Evolutionary conservation across 441 rosid species (phyloP).

Genomic region (Pelargonium myrrhifolium): DNA sequence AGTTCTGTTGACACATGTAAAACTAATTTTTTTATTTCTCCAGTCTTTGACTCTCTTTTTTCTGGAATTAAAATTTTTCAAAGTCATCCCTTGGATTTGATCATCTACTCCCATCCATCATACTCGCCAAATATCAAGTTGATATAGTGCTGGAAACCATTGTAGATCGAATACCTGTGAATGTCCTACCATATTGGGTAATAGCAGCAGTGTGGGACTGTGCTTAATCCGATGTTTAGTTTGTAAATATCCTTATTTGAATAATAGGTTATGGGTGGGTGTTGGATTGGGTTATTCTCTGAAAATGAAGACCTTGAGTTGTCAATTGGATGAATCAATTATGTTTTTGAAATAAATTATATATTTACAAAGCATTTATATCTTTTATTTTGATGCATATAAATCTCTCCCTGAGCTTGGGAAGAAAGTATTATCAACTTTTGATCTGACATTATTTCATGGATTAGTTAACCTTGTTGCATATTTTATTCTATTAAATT

Average conservation of each 20-base stretch:
- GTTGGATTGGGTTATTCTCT: neutral
- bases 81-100: neutral
- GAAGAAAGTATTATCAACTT: neutral
- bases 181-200: neutral
- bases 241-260: neutral
- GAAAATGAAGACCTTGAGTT: neutral
- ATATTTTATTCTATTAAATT: neutral
- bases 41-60: neutral
- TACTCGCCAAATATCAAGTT: neutral
- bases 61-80: neutral
- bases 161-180: neutral
- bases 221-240: neutral
- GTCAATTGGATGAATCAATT: neutral
- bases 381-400: neutral
- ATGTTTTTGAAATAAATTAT: neutral
- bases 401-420: neutral
- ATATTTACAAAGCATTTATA: neutral
- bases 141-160: neutral
- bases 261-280: neutral
- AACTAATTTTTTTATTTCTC: neutral
- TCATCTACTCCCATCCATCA: neutral
- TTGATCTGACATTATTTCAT: neutral
- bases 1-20: neutral
- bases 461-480: neutral
- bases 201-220: neutral